Conservation (phyloP, 1,284 basidiomycete genomes). For the Pseudozyma hubeiensis region DNA sequence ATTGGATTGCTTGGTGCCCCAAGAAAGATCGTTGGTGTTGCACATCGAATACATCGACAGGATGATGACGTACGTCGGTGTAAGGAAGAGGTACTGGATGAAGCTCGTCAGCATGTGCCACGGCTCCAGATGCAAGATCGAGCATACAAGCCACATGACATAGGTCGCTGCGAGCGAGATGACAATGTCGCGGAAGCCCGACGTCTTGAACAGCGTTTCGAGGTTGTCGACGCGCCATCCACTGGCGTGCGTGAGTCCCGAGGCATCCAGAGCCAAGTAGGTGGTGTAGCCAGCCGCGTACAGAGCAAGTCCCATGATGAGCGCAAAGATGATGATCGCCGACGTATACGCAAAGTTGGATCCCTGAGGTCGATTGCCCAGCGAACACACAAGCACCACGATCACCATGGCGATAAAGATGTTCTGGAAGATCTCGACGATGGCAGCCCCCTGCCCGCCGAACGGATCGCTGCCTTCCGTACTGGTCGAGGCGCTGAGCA, state of each 20-base stretch:
- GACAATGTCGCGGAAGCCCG: slow-evolving; percentile 63
- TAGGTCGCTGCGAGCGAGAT: slow-evolving; percentile 65
- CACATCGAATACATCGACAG: slow-evolving; percentile 66
- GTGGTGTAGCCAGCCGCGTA: slow-evolving; percentile 62
- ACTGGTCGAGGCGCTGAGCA: slow-evolving; percentile 55
- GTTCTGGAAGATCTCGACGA: slow-evolving; percentile 60
- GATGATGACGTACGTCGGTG: slow-evolving; percentile 64
- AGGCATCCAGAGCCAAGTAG: slow-evolving; percentile 54
- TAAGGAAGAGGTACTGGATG: slow-evolving; percentile 64
- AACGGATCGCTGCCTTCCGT: slow-evolving; percentile 38
- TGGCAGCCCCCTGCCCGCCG: slow-evolving; percentile 52
- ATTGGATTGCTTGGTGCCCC: slow-evolving; percentile 67
- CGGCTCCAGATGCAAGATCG: slow-evolving; percentile 62
- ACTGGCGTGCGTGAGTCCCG: slow-evolving; percentile 23
- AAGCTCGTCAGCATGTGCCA: slow-evolving; percentile 67
- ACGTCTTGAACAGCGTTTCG: slow-evolving; percentile 45
- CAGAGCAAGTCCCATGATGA: slow-evolving; percentile 54
- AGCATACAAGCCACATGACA: slow-evolving; percentile 64
- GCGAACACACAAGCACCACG: slow-evolving; percentile 64
- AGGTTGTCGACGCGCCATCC: slow-evolving; percentile 36
- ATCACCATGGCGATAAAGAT: slow-evolving; percentile 66
- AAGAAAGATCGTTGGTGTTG: slow-evolving; percentile 64
- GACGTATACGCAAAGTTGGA: slow-evolving; percentile 60
- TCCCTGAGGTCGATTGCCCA: slow-evolving; percentile 67
- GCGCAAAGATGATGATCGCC: slow-evolving; percentile 62